A percentile compares a stretch with the other conserved stretches of the same genome.
phyloP scores from a whole-genome alignment of 2,329 filamentous ascomycete species.

The Calonectria ilicicola region DNA sequence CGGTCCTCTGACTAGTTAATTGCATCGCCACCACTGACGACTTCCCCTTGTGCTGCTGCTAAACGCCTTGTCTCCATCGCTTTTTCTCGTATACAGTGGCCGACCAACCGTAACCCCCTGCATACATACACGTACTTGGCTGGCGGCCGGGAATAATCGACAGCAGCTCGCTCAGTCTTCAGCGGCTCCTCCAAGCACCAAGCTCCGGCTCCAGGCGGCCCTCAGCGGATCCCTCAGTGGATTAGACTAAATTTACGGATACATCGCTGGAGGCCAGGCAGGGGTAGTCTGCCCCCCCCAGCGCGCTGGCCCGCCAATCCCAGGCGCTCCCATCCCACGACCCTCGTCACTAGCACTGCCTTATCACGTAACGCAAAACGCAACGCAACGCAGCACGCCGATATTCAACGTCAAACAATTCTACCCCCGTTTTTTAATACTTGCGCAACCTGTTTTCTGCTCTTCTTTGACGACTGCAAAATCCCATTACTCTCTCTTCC shows the following conservation, averaged over 20 bases:
- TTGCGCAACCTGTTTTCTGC: background rate
- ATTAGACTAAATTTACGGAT: background rate
- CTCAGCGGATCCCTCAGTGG: background rate
- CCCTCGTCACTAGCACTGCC: constrained; percentile 25
- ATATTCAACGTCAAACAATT: constrained; percentile 9
- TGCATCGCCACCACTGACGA: too few species aligned
- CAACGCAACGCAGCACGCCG: background rate
- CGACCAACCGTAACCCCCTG: background rate
- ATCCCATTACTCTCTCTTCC: background rate
- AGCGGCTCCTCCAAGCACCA: background rate
- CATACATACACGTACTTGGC: background rate
- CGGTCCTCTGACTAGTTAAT: too few species aligned
- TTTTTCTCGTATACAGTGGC: background rate
- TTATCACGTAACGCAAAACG: constrained; percentile 34
- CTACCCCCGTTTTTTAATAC: background rate
- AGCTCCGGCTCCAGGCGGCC: background rate
- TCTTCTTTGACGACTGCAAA: background rate
- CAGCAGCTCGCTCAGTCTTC: background rate
- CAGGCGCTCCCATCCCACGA: constrained; percentile 33
- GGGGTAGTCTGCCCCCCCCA: background rate
- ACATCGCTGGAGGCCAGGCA: background rate
- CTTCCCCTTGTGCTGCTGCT: too few species aligned
- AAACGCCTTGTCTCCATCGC: background rate
- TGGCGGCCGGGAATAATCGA: background rate
- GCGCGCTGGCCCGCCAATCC: constrained; percentile 34